Evolutionary conservation across 805 yeast genomes (phyloP).

Genomic region (Cyberlindnera amylophila): DNA sequence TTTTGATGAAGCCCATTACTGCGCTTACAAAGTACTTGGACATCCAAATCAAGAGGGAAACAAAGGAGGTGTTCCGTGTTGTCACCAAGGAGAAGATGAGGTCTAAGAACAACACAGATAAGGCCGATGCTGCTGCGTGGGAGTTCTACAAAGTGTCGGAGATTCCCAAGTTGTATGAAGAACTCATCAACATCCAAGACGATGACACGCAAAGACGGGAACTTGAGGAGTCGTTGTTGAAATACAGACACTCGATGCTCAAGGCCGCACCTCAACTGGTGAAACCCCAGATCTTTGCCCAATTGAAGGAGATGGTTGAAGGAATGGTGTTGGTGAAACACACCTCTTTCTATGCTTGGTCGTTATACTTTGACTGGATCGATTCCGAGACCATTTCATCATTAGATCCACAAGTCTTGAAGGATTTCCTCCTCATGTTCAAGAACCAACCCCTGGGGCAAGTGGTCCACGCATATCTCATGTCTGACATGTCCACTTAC

Average conservation of each 20-base stretch:
- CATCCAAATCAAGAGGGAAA: conserved; percentile 38
- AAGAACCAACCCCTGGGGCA: conserved; percentile 59
- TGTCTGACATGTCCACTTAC: conserved; percentile 68
- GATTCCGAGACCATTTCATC: conserved; percentile 51
- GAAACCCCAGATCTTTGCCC: conserved; percentile 37
- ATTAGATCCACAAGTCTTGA: conserved; percentile 43
- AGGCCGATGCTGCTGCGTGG: conserved; percentile 40
- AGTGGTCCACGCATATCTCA: conserved; percentile 56
- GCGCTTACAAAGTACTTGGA: conserved; percentile 43
- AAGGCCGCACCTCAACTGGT: conserved; percentile 43
- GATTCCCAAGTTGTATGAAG: conserved; percentile 50
- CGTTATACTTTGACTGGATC: conserved; percentile 65
- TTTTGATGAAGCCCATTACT: conserved; percentile 42
- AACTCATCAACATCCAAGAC: conserved; percentile 52
- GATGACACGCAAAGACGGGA: conserved; percentile 58
- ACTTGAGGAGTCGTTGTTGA: conserved; percentile 57
- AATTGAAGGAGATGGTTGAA: conserved; percentile 53
- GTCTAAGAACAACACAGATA: conserved; percentile 1
- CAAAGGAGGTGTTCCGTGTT: conserved; percentile 35
- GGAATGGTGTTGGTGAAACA: conserved; percentile 72
- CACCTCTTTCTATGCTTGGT: conserved; percentile 66
- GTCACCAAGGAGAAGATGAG: conserved; percentile 47
- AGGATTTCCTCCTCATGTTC: conserved; percentile 53
- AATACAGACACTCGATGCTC: conserved; percentile 52
- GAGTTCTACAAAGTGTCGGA: conserved; percentile 46